Conservation (phyloP, 768 basidiomycete genomes). For the Lactarius vividus region DNA sequence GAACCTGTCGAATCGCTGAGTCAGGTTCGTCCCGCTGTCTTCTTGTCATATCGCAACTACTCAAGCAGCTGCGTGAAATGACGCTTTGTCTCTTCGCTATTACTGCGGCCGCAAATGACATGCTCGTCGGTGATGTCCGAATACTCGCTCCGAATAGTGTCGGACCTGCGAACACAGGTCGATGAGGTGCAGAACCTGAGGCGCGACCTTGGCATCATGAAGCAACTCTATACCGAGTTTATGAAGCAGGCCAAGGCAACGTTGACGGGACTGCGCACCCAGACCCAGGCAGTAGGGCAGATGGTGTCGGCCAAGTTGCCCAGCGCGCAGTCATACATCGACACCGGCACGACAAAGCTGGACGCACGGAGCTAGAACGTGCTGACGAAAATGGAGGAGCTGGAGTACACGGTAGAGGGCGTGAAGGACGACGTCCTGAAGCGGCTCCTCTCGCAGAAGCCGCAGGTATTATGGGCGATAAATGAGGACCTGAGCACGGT, state of each 20-base stretch:
- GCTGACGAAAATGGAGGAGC: conserved; percentile 88
- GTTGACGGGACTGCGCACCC: conserved; percentile 69
- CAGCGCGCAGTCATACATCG: conserved; percentile 83
- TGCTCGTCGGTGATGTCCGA: conserved; percentile 73
- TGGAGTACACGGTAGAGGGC: conserved; percentile 86
- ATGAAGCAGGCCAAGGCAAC: conserved; percentile 89
- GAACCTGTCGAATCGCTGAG: no score
- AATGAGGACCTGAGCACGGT: conserved; percentile 67
- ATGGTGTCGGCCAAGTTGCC: conserved; percentile 79
- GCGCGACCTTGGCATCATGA: conserved; percentile 88
- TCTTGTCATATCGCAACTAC: no score
- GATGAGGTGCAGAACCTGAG: conserved; percentile 94
- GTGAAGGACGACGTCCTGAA: conserved; percentile 91
- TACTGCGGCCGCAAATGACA: conserved; percentile 60
- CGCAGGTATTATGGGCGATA: conserved; percentile 64
- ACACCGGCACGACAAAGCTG: conserved; percentile 86
- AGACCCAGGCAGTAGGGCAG: conserved; percentile 86
- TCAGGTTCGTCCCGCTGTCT: no score
- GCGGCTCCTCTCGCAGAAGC: conserved; percentile 81
- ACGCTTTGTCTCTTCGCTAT: conserved; percentile 36
- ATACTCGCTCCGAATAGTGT: conserved; percentile 68
- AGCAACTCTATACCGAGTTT: conserved; percentile 93
- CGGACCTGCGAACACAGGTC: conserved; percentile 87
- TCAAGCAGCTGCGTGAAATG: no score
- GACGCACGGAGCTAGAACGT: conserved; percentile 86